Conservation (phyloP, 345 rosid species). For the Cardamine occulta region DNA sequence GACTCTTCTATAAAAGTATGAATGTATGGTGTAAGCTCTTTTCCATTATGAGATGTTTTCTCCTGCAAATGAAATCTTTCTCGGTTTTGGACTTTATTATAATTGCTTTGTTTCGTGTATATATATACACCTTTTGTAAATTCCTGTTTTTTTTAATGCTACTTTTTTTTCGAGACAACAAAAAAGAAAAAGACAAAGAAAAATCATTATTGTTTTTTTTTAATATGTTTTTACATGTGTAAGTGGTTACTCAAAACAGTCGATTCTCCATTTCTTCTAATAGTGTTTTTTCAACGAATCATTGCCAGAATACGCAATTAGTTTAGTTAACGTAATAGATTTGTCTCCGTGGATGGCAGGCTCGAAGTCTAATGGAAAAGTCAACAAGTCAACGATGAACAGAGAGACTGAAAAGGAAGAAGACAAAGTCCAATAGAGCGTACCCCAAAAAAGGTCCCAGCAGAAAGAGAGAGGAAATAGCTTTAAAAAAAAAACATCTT, state of each 20-base stretch:
- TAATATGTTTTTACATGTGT: not conserved
- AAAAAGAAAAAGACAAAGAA: not conserved
- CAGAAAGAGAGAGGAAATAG: conserved; percentile 28
- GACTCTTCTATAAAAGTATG: not conserved
- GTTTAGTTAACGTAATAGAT: not conserved
- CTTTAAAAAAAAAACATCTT: not conserved
- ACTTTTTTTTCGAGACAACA: not conserved
- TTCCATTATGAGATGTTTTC: not conserved
- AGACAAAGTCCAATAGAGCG: conserved; percentile 36
- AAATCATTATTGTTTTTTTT: no score
- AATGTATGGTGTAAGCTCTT: not conserved
- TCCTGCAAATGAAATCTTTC: not conserved
- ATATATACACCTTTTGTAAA: not conserved
- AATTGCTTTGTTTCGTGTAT: not conserved
- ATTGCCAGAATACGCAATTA: not conserved
- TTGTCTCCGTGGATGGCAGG: not conserved
- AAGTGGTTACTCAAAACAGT: not conserved
- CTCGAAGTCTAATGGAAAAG: conserved; percentile 3
- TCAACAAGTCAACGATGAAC: conserved; percentile 42
- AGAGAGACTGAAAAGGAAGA: conserved; percentile 22
- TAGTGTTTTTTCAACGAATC: not conserved
- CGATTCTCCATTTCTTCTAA: not conserved
- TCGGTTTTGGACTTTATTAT: not conserved
- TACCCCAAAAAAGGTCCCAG: conserved; percentile 15
- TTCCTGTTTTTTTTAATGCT: not conserved